phyloP scores from a whole-genome alignment of 495 filamentous ascomycete genomes.

The Haplographium delicatum region DNA sequence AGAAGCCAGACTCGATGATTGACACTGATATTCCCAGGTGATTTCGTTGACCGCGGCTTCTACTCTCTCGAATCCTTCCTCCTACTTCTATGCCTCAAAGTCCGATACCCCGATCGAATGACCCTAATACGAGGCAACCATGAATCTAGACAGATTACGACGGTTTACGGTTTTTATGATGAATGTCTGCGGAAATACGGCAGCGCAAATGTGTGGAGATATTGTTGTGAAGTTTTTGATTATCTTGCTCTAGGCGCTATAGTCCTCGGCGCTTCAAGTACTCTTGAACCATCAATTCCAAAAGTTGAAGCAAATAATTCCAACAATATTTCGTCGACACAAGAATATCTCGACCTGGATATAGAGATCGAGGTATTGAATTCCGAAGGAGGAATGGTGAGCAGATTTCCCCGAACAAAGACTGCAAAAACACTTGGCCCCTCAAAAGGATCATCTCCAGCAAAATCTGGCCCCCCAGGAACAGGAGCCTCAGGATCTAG shows the following conservation, averaged over 20 bases:
- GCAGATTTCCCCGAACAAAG: conserved; percentile 54
- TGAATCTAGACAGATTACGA: conserved; percentile 95
- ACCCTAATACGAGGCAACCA: conserved; percentile 96
- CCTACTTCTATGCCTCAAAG: conserved; percentile 90
- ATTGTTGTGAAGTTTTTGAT: conserved; percentile 98
- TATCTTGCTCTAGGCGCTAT: conserved; percentile 94
- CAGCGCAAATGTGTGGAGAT: conserved; percentile 94
- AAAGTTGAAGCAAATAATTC: conserved; percentile 41
- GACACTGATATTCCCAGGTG: conserved; percentile 46
- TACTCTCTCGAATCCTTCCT: conserved; percentile 97
- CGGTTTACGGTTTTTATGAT: conserved; percentile 98
- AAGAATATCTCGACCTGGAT: conserved; percentile 54
- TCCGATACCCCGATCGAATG: conserved; percentile 96
- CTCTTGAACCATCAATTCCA: conserved; percentile 49
- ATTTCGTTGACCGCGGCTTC: conserved; percentile 97
- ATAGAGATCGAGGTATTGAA: conserved; percentile 91
- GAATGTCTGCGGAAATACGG: conserved; percentile 97
- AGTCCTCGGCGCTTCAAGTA: conserved; percentile 80
- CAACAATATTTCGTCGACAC: conserved; percentile 27
- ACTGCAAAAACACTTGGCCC: conserved; percentile 20
- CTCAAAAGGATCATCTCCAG: conserved; percentile 19
- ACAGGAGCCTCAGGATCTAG: conserved; percentile 67
- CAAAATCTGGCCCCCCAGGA: conserved; percentile 66
- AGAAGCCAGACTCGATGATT: background rate
- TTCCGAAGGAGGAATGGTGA: conserved; percentile 69